A percentile compares a stretch with the other conserved stretches of the same genome.
phyloP scores from a whole-genome alignment of 2,329 filamentous ascomycete species.

The Plenodomus tracheiphilus region DNA sequence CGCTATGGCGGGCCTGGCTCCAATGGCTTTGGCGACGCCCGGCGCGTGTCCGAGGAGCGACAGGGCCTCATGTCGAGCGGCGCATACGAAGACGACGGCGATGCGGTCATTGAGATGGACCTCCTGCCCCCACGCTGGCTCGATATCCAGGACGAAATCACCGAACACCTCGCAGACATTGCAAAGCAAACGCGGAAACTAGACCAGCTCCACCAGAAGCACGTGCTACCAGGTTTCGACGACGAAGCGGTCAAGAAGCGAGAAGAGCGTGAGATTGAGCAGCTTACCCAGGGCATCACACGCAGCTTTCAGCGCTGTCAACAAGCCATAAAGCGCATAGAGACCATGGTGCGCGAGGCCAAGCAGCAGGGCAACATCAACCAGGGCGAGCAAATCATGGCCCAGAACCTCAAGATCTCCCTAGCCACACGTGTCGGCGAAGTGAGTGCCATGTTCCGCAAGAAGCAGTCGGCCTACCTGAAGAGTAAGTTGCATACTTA shows the following conservation, averaged over 20 bases:
- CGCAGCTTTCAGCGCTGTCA: conserved; percentile 88
- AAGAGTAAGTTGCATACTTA: conserved; percentile 67
- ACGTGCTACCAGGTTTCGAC: conserved; percentile 94
- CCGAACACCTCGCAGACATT: conserved; percentile 77
- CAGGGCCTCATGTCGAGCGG: conserved; percentile 83
- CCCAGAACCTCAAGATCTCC: conserved; percentile 91
- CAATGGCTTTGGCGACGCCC: conserved; percentile 54
- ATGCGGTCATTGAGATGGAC: conserved; percentile 98
- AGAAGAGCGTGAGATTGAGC: conserved; percentile 90
- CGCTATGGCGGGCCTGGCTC: conserved; percentile 59
- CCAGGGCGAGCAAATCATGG: conserved; percentile 90
- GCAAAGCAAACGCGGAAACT: conserved; percentile 80
- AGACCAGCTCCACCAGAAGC: conserved; percentile 94
- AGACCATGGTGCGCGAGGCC: conserved; percentile 82
- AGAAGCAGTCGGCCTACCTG: conserved; percentile 95
- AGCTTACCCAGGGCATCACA: conserved; percentile 87
- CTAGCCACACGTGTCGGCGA: conserved; percentile 88
- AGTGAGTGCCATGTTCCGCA: conserved; percentile 86
- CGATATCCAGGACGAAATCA: conserved; percentile 91
- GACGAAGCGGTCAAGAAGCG: conserved; percentile 86
- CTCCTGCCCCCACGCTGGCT: conserved; percentile 93
- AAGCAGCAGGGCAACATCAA: conserved; percentile 72
- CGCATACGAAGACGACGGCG: conserved; percentile 77
- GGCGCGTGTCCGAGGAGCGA: conserved; percentile 62
- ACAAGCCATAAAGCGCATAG: conserved; percentile 82